Evolutionary conservation across 1,284 basidiomycete genomes (phyloP), one percentile per base, ranked within the genome.

Genomic region (Pyrrhoderma noxium): DNA sequence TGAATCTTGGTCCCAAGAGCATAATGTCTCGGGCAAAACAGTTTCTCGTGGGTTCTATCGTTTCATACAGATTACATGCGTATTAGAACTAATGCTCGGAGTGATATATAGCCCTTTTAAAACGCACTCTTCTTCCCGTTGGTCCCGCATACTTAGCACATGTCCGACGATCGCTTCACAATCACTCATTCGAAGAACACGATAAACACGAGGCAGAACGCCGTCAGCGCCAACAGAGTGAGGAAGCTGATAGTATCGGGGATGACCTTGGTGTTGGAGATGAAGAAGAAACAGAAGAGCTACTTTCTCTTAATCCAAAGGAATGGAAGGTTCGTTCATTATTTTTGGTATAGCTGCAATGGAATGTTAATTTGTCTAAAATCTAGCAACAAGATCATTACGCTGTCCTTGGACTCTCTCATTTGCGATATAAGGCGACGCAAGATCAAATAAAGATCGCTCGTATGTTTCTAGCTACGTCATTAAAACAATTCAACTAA

Each of bases 301-400:
- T 94, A 45, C 70, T 95, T 43, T 68, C 73, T 27, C 73, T 84
- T 16, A 96, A 99, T 73, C 91, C 95, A 14, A 98, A 97, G 69
- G 93, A 97, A 67, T 99, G 95, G 95, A 99, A 99, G 79, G 87
- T 89, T 58, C 42, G 71, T 64, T 18, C 13, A n/a, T 16, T 21
- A 19, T 22, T 18, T 18, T 5, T 31, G 5, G 7, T 9, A 19
- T 46, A 22, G 49, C 39, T 18, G 7, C 39, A 22, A 14, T 44
- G 25, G 43, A 14, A 51, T 23, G 34, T 42, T 21, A 13, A n/a
- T 16, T 21, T 40, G n/a, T 7, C 14, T 18, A 31, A 19, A 37
- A 42, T 25, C 8, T 54, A 91, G 90, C 92, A 93, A 79, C 96
- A 98, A 80, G 95, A 99, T 67, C 92, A 98, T 67, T 98, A 98